Evolutionary conservation across 345 rosid species (phyloP).

Genomic region (Salix arbutifolia): DNA sequence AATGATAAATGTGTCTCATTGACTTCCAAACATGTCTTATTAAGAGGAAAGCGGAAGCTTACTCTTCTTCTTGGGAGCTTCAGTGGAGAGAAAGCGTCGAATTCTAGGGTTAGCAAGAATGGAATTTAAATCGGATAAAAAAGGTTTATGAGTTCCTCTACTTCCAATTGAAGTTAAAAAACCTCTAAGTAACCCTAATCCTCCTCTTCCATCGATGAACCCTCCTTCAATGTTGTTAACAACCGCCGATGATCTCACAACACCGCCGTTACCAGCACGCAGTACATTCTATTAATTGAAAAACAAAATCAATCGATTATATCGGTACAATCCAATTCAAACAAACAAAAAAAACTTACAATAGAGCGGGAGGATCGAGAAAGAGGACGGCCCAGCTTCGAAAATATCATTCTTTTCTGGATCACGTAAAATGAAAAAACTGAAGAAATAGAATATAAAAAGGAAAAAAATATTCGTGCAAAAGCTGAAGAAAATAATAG

Average conservation of each 20-base stretch:
- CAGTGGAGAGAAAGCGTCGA: constrained; percentile 58
- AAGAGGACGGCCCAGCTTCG: constrained; percentile 47
- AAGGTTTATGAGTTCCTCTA: constrained; percentile 21
- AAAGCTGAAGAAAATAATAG: too few relatives aligned
- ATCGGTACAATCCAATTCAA: too few relatives aligned
- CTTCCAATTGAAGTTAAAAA: constrained; percentile 50
- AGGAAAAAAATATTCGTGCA: too few relatives aligned
- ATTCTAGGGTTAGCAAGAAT: constrained; percentile 64
- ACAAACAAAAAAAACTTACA: constrained; percentile 22
- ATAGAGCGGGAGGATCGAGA: constrained; percentile 53
- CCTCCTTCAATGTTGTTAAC: neutral
- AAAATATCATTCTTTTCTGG: constrained; percentile 43
- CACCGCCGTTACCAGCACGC: constrained; percentile 12
- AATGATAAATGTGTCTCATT: neutral
- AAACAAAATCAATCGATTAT: neutral
- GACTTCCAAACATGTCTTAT: neutral
- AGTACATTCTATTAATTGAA: constrained; percentile 1
- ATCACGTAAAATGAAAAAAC: too few relatives aligned
- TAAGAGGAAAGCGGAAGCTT: neutral
- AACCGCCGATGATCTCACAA: constrained; percentile 14
- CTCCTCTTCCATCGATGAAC: neutral
- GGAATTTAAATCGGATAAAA: constrained; percentile 43
- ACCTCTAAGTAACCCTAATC: constrained; percentile 53
- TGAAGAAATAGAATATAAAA: too few relatives aligned
- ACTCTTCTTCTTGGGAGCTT: constrained; percentile 76